A percentile compares a stretch with the other conserved stretches of the same genome.
Evolutionary conservation across 495 filamentous ascomycete species (phyloP).

Genomic region (Penicillium samsonianum): DNA sequence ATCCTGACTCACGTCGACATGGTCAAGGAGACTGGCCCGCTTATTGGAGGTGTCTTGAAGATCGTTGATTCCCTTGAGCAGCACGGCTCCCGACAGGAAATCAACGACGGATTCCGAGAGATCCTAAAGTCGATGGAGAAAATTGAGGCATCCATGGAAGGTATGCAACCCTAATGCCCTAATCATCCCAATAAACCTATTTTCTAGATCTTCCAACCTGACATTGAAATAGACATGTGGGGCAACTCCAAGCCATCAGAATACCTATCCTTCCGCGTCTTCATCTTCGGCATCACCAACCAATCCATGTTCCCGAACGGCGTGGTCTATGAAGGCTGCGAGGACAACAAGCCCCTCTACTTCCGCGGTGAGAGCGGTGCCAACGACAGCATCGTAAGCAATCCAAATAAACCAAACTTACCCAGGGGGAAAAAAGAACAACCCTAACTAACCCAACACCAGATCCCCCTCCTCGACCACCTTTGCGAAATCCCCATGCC

Average conservation of each 20-base stretch:
- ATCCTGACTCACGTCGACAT: conserved; percentile 81
- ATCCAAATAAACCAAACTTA: background rate
- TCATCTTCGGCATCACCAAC: conserved; percentile 88
- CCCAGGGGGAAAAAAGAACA: background rate
- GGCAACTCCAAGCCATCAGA: conserved; percentile 71
- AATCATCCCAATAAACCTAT: background rate
- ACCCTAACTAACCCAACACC: background rate
- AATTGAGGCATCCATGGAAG: conserved; percentile 79
- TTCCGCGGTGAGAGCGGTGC: conserved; percentile 89
- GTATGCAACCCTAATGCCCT: conserved; percentile 39
- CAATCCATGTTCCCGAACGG: conserved; percentile 92
- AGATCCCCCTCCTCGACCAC: conserved; percentile 83
- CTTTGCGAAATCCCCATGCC: conserved; percentile 81
- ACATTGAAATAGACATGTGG: conserved; percentile 69
- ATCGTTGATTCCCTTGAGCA: conserved; percentile 61
- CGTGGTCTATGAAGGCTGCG: conserved; percentile 82
- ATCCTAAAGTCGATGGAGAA: conserved; percentile 64
- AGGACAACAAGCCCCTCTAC: conserved; percentile 63
- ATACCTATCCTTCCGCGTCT: conserved; percentile 84
- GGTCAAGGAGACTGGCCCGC: conserved; percentile 73
- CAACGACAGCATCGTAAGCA: conserved; percentile 75
- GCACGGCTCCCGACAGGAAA: conserved; percentile 46
- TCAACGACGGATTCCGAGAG: conserved; percentile 64
- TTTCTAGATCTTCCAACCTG: conserved; percentile 2
- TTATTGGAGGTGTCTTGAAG: conserved; percentile 68